Conservation (phyloP, 306 rosid species). For the Amphicarpaea edgeworthii region DNA sequence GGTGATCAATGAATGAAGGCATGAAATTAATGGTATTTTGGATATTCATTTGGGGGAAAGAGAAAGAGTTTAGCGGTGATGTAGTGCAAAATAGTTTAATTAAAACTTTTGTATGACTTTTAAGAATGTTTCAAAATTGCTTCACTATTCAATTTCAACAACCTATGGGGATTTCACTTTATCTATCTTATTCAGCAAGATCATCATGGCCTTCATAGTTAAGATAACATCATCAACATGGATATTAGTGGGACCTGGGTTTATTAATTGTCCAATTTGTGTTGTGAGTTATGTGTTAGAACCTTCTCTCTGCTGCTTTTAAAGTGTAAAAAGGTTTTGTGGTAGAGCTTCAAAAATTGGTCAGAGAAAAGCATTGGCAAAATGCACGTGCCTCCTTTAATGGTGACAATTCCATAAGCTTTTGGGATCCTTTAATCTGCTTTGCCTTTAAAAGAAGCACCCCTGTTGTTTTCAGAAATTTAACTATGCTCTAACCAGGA, state of each 20-base stretch:
- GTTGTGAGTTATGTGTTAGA: not conserved
- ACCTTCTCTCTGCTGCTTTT: slow-evolving; percentile 15
- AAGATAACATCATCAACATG: not conserved
- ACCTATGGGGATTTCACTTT: slow-evolving; percentile 18
- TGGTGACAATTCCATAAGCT: slow-evolving; percentile 35
- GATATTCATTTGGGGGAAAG: not conserved
- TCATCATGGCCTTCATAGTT: not conserved
- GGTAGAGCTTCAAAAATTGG: slow-evolving; percentile 34
- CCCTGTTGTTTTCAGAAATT: not conserved
- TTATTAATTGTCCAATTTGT: not conserved
- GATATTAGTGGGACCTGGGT: slow-evolving; percentile 38
- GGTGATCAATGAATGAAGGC: slow-evolving; percentile 19
- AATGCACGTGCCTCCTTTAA: slow-evolving; percentile 47
- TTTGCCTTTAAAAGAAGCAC: slow-evolving; percentile 2
- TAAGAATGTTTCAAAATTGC: too few relatives aligned
- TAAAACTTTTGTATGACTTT: too few relatives aligned
- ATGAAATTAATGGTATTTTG: slow-evolving; percentile 16
- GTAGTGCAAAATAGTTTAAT: too few relatives aligned
- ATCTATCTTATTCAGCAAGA: not conserved
- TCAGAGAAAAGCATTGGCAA: slow-evolving; percentile 12
- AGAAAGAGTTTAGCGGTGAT: too few relatives aligned
- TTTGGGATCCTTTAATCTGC: slow-evolving; percentile 39
- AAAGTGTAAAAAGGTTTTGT: slow-evolving; percentile 6
- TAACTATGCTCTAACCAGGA: not conserved
- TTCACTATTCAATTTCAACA: not conserved